Evolutionary conservation across 768 basidiomycete species (phyloP), one percentile per base, ranked within the genome.

Genomic region (Cyathus striatus): DNA sequence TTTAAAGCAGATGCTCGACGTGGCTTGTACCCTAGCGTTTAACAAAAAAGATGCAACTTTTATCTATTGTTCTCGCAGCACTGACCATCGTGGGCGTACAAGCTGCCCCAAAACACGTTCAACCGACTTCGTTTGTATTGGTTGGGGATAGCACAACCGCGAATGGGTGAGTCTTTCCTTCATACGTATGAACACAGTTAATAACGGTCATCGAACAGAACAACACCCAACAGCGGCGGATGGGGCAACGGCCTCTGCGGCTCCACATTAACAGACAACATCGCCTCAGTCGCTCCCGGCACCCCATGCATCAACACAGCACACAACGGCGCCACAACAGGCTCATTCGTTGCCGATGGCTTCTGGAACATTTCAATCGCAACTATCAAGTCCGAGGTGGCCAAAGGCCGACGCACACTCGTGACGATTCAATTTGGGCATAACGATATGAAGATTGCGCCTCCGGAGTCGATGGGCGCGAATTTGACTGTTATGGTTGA

Each of bases 361-460:
- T 65, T 58, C 41, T 69, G 56, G 49, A 55, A 61, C 38, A 60
- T 59, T 12, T 64, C 68, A n/a, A 47, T 70, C 20, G 60, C 53
- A 1, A 49, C 59, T 22, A 63, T 71, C 39, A 43, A 56, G 46
- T 51, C 47, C 16, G 62, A 69, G 50, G 58, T 70, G 6, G 59
- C 60, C 12, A 64, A 63, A 45, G 64, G 59, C 17, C 53, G 61
- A 17, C 49, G 62, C 18, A 68, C 65, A 2, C 47, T 63, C 14
- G 65, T 66, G 12, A 72, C 68, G 1, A 58, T 72, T 17, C 69
- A 70, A 40, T 72, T 72, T 36, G 69, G 69, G 0, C 69, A 71
- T 47, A 71, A 67, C 35, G 64, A 65, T 43, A 59, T 59, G 55
- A 65, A 66, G 45, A 66, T 72, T 36, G 68, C 66, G 0, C 61